Evolutionary conservation across 2,329 filamentous ascomycete genomes (phyloP).

Genomic region (Emericellopsis atlantica): DNA sequence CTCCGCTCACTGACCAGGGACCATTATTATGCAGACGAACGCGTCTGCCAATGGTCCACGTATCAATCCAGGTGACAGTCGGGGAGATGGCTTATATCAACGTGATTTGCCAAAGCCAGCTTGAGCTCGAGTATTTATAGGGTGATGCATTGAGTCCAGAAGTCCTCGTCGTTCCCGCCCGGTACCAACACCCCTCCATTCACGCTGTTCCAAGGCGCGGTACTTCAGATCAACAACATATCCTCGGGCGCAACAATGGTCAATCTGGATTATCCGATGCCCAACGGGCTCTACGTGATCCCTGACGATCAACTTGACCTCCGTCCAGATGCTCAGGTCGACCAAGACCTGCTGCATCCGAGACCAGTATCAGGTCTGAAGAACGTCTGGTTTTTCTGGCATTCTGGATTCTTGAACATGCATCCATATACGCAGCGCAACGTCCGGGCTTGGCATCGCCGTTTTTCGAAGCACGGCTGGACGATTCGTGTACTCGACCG

Average conservation of each 20-base stretch:
- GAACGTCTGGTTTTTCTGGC: slow-evolving; percentile 48
- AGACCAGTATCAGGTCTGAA: slow-evolving; percentile 27
- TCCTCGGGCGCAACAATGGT: not conserved
- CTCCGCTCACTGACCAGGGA: no score
- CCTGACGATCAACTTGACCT: slow-evolving; percentile 26
- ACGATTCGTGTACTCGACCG: slow-evolving; percentile 36
- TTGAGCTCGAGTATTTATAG: no score
- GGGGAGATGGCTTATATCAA: no score
- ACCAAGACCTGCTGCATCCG: slow-evolving; percentile 25
- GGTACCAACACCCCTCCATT: not conserved
- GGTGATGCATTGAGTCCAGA: no score
- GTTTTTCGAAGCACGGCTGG: slow-evolving; percentile 39
- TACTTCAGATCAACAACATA: no score
- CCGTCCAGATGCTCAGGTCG: slow-evolving; percentile 30
- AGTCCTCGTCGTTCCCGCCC: no score
- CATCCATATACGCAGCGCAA: slow-evolving; percentile 39
- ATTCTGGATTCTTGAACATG: slow-evolving; percentile 33
- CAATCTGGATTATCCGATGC: slow-evolving; percentile 5
- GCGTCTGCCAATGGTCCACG: no score
- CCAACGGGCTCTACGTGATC: slow-evolving; percentile 24
- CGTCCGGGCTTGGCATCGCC: slow-evolving; percentile 38
- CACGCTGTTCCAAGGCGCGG: no score
- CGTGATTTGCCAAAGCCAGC: no score
- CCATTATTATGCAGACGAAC: no score
- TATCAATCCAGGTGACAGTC: no score